Evolutionary conservation across 805 yeast species (phyloP), one percentile per base, ranked within the genome.

Genomic region (Yarrowia deformans): DNA sequence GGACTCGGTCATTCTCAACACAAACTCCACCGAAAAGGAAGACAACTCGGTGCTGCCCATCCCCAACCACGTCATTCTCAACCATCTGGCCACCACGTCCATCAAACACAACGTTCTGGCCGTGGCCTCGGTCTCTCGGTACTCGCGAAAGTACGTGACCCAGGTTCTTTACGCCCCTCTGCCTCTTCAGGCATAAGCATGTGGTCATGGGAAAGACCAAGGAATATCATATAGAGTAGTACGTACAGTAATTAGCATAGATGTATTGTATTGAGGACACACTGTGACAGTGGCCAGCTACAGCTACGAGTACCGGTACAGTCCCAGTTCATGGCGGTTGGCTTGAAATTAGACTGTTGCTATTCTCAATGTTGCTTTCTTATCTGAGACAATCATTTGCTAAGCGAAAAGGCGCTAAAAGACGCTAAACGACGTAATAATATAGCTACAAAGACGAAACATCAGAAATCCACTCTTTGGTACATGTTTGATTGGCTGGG

Each of bases 41-140:
- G 90, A 89, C 73, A 85, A 91, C 43, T 95, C 97, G 69, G 96
- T 97, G 0, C 80, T 93, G 72, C 95, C 97, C 13, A 92, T 92
- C 70, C 98, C 98, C 10, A 93, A 93, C 76, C 97, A 93, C 78
- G 98, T 93, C 70, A 97, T 93, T 37, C 82, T 93, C 74, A 93
- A 93, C 76, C 98, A 93, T 78, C 82, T 93, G 78, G 97, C 97
- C 18, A 93, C 98, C 16, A 93, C 97, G 12, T 89, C 95, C 72
- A 93, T 93, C 74, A 93, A 93, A 77, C 97, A 93, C 76, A 92
- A 91, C 77, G 93, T 97, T 0, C 81, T 93, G 72, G 97, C 98
- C 8, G 97, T 93, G 66, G 97, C 97, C 1, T 88, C 93, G 46
- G 91, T 93, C 34, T 93, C 91, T 45, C 84, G 98, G 77, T 93